These are phyloP conservation scores for Puccinia coronata DNA, from an alignment of 1,284 basidiomycete species.

Conservation along the genomic window DNA sequence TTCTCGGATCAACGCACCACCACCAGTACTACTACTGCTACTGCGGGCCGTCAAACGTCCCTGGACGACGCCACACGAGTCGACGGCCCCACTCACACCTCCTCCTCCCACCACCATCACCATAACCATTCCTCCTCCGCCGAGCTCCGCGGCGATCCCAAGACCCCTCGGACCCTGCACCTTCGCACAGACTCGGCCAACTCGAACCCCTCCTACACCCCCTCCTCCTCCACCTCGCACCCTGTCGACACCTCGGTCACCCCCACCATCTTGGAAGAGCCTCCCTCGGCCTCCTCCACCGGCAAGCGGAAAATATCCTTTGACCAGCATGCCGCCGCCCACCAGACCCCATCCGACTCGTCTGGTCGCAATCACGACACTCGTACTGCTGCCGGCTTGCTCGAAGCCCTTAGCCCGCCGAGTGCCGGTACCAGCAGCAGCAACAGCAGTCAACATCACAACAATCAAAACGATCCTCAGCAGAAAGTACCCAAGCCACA, in stretches of 20 bases:
- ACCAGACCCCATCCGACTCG: neutral
- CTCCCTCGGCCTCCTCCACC: neutral
- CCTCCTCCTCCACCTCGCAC: neutral
- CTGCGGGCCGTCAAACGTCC: conserved; percentile 20
- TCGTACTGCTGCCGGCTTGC: neutral
- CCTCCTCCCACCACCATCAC: conserved; percentile 61
- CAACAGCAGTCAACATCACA: neutral
- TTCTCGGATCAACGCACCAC: conserved; percentile 9
- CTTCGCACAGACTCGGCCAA: neutral
- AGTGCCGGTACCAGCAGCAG: neutral
- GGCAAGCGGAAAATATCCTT: neutral
- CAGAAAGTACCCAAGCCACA: conserved; percentile 55
- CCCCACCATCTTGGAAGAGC: conserved; percentile 34
- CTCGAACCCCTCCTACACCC: neutral
- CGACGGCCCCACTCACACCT: conserved; percentile 64
- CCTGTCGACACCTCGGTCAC: neutral
- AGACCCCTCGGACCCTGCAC: neutral
- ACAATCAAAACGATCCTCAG: neutral
- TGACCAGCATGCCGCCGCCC: neutral
- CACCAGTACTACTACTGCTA: no score
- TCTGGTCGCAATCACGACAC: no score
- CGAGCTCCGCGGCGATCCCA: conserved; percentile 49
- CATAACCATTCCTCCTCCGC: conserved; percentile 63
- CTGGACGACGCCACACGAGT: conserved; percentile 27
- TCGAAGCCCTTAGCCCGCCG: neutral